phyloP scores from a whole-genome alignment of 805 yeast species.

The Candida oleophila region DNA sequence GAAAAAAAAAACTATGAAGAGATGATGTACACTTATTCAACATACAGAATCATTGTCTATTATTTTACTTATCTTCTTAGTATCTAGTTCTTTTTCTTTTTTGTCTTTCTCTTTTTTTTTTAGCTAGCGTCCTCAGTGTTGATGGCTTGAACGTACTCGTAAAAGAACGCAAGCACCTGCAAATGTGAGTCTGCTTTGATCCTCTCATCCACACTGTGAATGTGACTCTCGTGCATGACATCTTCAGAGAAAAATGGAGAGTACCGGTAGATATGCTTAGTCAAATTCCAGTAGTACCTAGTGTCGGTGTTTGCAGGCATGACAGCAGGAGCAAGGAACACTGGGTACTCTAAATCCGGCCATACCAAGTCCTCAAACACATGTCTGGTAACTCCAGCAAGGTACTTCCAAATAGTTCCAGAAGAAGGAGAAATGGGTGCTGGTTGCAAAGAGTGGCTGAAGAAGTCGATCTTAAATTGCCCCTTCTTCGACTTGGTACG shows the following conservation, averaged over 20 bases:
- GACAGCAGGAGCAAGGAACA: constrained; percentile 46
- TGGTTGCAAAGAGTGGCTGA: constrained; percentile 30
- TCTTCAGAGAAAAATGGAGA: constrained; percentile 21
- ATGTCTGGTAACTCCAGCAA: constrained; percentile 63
- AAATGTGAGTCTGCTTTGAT: constrained; percentile 31
- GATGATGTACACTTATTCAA: no score
- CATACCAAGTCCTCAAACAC: constrained; percentile 57
- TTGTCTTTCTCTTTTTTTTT: background rate
- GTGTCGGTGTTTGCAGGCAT: constrained; percentile 66
- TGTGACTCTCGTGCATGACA: constrained; percentile 17
- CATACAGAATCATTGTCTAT: no score
- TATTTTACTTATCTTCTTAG: no score
- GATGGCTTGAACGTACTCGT: constrained; percentile 46
- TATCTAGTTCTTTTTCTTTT: background rate
- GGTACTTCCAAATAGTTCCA: constrained; percentile 49
- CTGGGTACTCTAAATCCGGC: constrained; percentile 26
- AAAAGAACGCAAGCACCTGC: constrained; percentile 34
- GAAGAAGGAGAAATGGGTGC: constrained; percentile 46
- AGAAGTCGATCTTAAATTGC: constrained; percentile 14
- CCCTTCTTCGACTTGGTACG: constrained; percentile 15
- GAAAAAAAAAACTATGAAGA: no score
- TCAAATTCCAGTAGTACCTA: constrained; percentile 54
- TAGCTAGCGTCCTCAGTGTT: constrained; percentile 23
- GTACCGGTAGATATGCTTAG: constrained; percentile 54
- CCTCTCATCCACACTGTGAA: constrained; percentile 39